These are phyloP conservation scores for Actinomucor elegans DNA, from an alignment of 371 early-diverging fungal genomes.

Conservation along the genomic window DNA sequence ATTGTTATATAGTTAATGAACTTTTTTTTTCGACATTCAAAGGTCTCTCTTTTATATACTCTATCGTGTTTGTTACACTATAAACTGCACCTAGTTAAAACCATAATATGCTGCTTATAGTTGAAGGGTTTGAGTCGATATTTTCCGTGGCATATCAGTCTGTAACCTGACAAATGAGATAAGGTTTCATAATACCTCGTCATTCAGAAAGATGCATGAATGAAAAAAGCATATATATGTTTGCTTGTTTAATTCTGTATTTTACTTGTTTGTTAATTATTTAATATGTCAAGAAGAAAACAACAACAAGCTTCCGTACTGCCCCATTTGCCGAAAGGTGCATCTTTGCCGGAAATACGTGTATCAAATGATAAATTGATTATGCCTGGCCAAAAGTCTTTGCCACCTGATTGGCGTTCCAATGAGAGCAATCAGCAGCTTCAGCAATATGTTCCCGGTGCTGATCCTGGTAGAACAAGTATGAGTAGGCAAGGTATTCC, in stretches of 20 bases:
- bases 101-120: no score
- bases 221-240: not conserved
- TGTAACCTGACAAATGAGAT: not conserved
- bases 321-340: conserved; percentile 42
- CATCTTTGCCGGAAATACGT: conserved; percentile 22
- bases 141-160: conserved; percentile 7
- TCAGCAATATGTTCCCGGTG: conserved; percentile 4
- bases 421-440: not conserved
- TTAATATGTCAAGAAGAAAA: conserved; percentile 9
- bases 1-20: conserved; percentile 8
- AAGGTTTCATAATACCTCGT: conserved; percentile 1
- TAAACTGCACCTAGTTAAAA: no score
- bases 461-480: conserved; percentile 2
- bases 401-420: conserved; percentile 13
- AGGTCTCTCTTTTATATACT: not conserved
- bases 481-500: conserved; percentile 20
- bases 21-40: not conserved
- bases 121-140: conserved; percentile 7
- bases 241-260: conserved; percentile 9
- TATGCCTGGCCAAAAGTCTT: conserved; percentile 25
- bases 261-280: conserved; percentile 1
- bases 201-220: not conserved
- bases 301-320: conserved; percentile 18
- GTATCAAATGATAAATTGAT: not conserved
- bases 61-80: no score